A percentile compares a stretch with the other conserved stretches of the same genome.
phyloP scores from a whole-genome alignment of 2,329 filamentous ascomycete species.

The Fusarium kyushuense region DNA sequence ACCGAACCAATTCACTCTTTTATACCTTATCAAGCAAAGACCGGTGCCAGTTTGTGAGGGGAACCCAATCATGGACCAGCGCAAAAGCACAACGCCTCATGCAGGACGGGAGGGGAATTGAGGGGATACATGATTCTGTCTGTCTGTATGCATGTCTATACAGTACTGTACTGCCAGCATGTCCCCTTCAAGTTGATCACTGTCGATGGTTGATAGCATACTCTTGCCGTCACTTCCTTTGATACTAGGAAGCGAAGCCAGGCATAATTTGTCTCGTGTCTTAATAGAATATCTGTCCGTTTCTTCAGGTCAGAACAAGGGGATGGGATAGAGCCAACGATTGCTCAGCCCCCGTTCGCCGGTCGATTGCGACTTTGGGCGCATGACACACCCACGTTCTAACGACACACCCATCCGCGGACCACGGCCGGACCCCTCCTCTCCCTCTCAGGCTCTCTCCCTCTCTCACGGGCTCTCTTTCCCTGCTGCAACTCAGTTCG shows the following conservation, averaged over 20 bases:
- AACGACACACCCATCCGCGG: conserved; percentile 22
- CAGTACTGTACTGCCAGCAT: background rate
- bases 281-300: conserved; percentile 20
- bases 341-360: conserved; percentile 43
- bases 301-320: conserved; percentile 24
- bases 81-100: conserved; percentile 37
- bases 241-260: background rate
- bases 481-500: conserved; percentile 44
- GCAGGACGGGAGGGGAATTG: conserved; percentile 39
- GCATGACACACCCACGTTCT: conserved; percentile 27
- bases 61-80: conserved; percentile 34
- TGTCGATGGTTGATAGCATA: background rate
- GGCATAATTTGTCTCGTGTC: conserved; percentile 18
- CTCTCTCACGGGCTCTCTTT: conserved; percentile 19
- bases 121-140: conserved; percentile 24
- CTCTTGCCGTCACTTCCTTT: background rate
- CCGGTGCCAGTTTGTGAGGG: conserved; percentile 31
- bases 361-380: conserved; percentile 41
- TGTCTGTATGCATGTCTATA: conserved; percentile 10
- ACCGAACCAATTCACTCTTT: conserved; percentile 25
- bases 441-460: conserved; percentile 14
- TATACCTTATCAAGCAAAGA: conserved; percentile 40
- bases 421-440: conserved; percentile 20
- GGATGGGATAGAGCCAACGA: conserved; percentile 22
- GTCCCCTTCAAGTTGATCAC: conserved; percentile 13